These are phyloP conservation scores for Fragaria iinumae DNA, from an alignment of 306 rosid genomes.

Conservation along the genomic window DNA sequence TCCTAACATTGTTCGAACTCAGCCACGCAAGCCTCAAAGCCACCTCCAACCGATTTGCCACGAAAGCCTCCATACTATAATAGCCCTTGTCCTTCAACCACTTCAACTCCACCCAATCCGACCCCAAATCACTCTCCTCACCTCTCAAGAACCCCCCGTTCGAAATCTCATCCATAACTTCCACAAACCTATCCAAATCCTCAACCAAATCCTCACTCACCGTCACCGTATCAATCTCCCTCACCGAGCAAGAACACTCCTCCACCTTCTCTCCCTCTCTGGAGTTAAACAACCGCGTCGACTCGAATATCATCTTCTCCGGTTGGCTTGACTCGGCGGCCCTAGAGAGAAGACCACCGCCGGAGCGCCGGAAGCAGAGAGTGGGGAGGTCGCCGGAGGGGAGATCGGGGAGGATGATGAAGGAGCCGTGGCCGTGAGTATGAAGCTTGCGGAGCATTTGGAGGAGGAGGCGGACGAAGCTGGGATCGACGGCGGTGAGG, in stretches of 20 bases:
- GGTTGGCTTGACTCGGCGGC: conserved; percentile 46
- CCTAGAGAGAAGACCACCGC: conserved; percentile 62
- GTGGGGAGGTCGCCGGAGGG: conserved; percentile 58
- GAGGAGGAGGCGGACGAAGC: conserved; percentile 57
- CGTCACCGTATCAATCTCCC: conserved; percentile 42
- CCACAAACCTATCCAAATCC: conserved; percentile 53
- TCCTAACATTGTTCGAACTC: conserved; percentile 52
- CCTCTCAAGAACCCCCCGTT: conserved; percentile 72
- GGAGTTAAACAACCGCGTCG: conserved; percentile 52
- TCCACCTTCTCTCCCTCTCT: conserved; percentile 53
- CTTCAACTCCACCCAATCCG: conserved; percentile 72
- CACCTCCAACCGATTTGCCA: conserved; percentile 77
- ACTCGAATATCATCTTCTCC: conserved; percentile 35
- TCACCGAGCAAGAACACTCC: conserved; percentile 52
- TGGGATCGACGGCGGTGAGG: conserved; percentile 57
- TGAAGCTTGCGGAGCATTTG: conserved; percentile 59
- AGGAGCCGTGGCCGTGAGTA: conserved; percentile 55
- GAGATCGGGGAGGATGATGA: conserved; percentile 78
- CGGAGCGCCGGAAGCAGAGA: conserved; percentile 67
- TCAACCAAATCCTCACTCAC: conserved; percentile 50
- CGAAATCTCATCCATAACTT: conserved; percentile 57
- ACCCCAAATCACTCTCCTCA: conserved; percentile 59
- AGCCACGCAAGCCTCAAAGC: conserved; percentile 80
- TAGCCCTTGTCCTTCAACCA: conserved; percentile 86
- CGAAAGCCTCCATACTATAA: conserved; percentile 65